Conservation (phyloP, 78 protist genomes). For the Mantamonas sphyraenae region DNA sequence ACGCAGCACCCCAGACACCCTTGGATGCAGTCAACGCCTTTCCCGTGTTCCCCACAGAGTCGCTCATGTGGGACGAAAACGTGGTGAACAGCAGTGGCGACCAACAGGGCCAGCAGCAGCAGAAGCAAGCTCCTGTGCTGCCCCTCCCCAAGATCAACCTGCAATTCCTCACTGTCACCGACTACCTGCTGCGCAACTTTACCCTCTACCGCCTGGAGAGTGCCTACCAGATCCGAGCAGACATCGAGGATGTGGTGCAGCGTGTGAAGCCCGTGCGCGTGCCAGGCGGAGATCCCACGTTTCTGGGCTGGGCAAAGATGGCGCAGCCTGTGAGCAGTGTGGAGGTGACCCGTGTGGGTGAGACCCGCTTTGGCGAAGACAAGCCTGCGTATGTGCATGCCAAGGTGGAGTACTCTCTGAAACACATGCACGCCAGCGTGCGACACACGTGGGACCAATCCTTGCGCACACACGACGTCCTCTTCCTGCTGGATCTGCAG, state of each 20-base stretch:
- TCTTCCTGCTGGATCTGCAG: constrained; percentile 56
- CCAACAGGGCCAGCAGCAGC: not conserved
- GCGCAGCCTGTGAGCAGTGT: not conserved
- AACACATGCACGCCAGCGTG: not conserved
- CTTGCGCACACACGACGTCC: constrained; percentile 64
- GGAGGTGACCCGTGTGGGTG: constrained; percentile 27
- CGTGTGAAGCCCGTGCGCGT: constrained; percentile 34
- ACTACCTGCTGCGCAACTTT: constrained; percentile 86
- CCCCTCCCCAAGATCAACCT: constrained; percentile 84
- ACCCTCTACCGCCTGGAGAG: constrained; percentile 73
- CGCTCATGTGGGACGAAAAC: constrained; percentile 16
- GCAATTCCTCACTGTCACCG: constrained; percentile 88
- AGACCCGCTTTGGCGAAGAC: constrained; percentile 69
- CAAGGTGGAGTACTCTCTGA: constrained; percentile 28
- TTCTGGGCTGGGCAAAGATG: constrained; percentile 48
- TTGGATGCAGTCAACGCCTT: not conserved
- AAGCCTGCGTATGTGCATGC: constrained; percentile 61
- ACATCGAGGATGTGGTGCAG: constrained; percentile 58
- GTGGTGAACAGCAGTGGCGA: not conserved
- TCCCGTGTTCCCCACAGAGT: not conserved
- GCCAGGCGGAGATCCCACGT: constrained; percentile 18
- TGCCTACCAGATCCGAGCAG: constrained; percentile 69
- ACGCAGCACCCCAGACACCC: not conserved
- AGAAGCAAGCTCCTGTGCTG: constrained; percentile 3
- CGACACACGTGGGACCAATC: constrained; percentile 71